Conservation (phyloP, 139 green algal genomes). For the Trebouxia sp. region DNA sequence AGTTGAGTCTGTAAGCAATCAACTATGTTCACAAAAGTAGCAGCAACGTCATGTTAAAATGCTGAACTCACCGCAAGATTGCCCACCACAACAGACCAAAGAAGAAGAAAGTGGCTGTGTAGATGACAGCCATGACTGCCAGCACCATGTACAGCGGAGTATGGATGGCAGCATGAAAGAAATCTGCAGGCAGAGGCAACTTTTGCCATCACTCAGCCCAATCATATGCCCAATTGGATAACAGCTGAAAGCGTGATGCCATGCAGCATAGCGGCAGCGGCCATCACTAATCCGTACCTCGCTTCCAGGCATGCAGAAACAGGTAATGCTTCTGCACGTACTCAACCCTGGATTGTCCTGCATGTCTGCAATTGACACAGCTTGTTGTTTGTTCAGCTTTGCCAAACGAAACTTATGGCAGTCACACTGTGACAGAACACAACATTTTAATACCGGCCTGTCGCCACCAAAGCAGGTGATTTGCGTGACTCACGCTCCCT, state of each 20-base stretch:
- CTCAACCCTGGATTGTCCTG: conserved; percentile 29
- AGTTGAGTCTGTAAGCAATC: not conserved
- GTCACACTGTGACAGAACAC: too few species aligned
- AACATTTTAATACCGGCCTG: not conserved
- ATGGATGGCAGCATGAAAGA: conserved; percentile 39
- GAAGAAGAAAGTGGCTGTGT: conserved; percentile 35
- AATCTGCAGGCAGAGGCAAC: too few species aligned
- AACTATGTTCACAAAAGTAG: too few species aligned
- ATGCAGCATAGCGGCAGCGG: too few species aligned
- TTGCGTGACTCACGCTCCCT: not conserved
- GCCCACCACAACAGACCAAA: conserved; percentile 30
- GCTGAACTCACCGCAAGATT: conserved; percentile 20
- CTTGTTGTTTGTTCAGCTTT: not conserved
- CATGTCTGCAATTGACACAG: conserved; percentile 20
- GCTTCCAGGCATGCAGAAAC: conserved; percentile 32
- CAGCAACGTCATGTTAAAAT: not conserved
- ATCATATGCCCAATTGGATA: not conserved
- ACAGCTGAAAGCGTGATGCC: too few species aligned
- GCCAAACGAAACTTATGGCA: too few species aligned
- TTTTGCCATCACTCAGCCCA: not conserved
- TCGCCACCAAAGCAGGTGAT: conserved; percentile 11
- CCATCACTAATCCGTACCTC: too few species aligned
- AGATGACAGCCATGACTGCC: conserved; percentile 15
- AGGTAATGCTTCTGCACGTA: conserved; percentile 28
- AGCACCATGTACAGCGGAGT: conserved; percentile 21